These are phyloP conservation scores for Pseudocercospora crystallina DNA, from an alignment of 2,329 filamentous ascomycete genomes.

Conservation along the genomic window DNA sequence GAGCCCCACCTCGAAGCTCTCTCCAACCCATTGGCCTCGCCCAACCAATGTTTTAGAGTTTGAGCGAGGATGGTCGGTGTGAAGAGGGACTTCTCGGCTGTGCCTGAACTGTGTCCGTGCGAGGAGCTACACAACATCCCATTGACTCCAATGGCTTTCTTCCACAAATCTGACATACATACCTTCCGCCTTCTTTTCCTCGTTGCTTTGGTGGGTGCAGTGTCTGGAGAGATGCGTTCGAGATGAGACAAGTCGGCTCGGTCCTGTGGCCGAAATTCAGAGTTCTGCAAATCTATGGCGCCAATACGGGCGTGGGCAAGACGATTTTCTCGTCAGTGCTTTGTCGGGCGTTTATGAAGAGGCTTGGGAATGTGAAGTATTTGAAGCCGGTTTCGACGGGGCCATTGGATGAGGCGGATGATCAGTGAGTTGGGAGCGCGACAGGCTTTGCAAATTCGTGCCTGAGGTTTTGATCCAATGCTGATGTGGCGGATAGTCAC, in stretches of 20 bases:
- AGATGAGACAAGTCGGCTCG: constrained; percentile 55
- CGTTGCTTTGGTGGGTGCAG: too few relatives aligned
- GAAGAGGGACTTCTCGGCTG: too few relatives aligned
- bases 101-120: too few relatives aligned
- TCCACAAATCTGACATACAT: too few relatives aligned
- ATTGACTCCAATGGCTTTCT: too few relatives aligned
- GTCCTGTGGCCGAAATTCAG: constrained; percentile 68
- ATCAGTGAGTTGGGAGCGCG: constrained; percentile 50
- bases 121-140: too few relatives aligned
- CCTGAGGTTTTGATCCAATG: not conserved
- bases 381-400: constrained; percentile 83
- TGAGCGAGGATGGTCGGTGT: too few relatives aligned
- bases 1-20: too few relatives aligned
- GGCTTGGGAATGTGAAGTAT: constrained; percentile 59
- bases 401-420: constrained; percentile 66
- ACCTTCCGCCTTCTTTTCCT: too few relatives aligned
- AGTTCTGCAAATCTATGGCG: constrained; percentile 74
- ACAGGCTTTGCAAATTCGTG: not conserved
- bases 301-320: constrained; percentile 83
- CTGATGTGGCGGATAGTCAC: constrained; percentile 51
- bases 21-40: too few relatives aligned
- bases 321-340: constrained; percentile 75
- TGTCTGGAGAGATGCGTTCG: constrained; percentile 6
- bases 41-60: too few relatives aligned
- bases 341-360: constrained; percentile 59